Evolutionary conservation across 2,329 filamentous ascomycete species (phyloP), one percentile per base, ranked within the genome.

Genomic region (Lecanicillium sp.): DNA sequence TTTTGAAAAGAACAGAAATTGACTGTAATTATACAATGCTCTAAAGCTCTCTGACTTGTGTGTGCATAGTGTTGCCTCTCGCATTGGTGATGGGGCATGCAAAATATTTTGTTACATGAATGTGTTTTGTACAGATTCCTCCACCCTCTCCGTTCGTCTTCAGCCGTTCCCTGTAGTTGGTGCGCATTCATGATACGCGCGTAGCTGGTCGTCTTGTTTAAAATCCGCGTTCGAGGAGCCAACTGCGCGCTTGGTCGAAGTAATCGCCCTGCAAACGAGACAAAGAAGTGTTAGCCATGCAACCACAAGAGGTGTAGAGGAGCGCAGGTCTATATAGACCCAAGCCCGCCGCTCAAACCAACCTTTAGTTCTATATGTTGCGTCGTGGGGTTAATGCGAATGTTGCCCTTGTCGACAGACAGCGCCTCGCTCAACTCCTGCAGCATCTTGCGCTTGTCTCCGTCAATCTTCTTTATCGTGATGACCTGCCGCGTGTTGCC

Each of bases 401-500:
- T 66, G 6, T 78, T 64, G 12, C 73, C 65, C 36, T 69, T 55
- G 17, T 71, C 61, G 30, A 90, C 53, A 2, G 68, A 62, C 44
- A 95, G 59, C 10, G 69, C 72, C 15, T 62, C 54, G 28, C 69
- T 64, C 41, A 97, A 56, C 49, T 88, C 82, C 27, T 72, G 60
- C 44, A 76, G 70, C 46, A 97, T 57, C 3, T 67, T 72, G 22
- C 66, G 60, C 36, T 79, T 54, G 56, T 94, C 74, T 13, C 92
- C 92, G 41, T 87, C 79, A 36, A 90, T 73, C 61, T 85, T 88
- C 58, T 87, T 84, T 40, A 98, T 64, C 41, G 77, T 61, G 5
- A 90, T 94, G 52, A 84, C 63, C 51, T 79, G 77, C 55, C 80
- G 71, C 47, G 85, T 92, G 12, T 87, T 86, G 37, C 87, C 87